phyloP scores from a whole-genome alignment of 805 yeast species.

The Kazachstania martiniae region DNA sequence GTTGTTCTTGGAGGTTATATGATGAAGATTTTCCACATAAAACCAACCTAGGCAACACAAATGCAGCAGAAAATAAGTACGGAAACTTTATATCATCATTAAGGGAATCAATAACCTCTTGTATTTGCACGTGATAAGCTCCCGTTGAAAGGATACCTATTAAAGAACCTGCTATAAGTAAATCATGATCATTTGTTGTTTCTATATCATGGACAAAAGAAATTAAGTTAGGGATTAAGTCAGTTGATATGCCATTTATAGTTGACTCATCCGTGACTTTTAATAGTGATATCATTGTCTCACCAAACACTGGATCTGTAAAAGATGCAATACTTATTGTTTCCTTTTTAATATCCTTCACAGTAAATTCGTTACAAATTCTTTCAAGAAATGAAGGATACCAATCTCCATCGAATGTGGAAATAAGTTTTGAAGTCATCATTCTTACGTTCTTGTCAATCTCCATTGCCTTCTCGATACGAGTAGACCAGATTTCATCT shows the following conservation, averaged over 20 bases:
- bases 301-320: constrained; percentile 28
- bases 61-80: too few relatives aligned
- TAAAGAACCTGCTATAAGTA: constrained; percentile 2
- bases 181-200: constrained; percentile 13
- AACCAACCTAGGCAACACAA: too few relatives aligned
- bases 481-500: constrained; percentile 65
- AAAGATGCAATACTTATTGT: constrained; percentile 9
- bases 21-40: too few relatives aligned
- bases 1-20: too few relatives aligned
- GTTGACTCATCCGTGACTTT: constrained; percentile 9
- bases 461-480: constrained; percentile 60
- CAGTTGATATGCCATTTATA: constrained; percentile 5
- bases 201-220: constrained; percentile 11
- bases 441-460: constrained; percentile 44
- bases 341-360: constrained; percentile 9
- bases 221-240: constrained; percentile 18
- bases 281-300: constrained; percentile 23
- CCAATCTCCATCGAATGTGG: constrained; percentile 8
- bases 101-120: not conserved
- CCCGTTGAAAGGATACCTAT: not conserved
- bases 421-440: constrained; percentile 15
- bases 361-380: constrained; percentile 29
- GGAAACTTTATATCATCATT: too few relatives aligned
- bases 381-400: constrained; percentile 24
- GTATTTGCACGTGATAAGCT: not conserved